A percentile compares a stretch with the other conserved stretches of the same genome.
Evolutionary conservation across 352 stramenopile species (phyloP).

Genomic region (Phytophthora colocasiae): DNA sequence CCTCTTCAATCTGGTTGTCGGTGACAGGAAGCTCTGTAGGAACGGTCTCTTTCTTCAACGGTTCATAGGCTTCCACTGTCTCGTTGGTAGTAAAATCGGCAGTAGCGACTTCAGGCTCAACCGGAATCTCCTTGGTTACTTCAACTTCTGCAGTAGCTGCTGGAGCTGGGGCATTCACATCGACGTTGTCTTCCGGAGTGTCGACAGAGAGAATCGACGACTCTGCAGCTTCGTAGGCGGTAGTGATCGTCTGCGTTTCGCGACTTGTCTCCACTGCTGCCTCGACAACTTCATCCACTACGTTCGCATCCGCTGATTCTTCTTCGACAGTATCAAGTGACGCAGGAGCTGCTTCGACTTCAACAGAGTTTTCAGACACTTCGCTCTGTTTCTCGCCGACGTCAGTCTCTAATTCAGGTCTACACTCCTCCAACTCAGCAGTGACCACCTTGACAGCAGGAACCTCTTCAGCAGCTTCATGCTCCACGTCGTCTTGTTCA

Average conservation of each 20-base stretch:
- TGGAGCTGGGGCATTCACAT: background rate
- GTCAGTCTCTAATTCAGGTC: conserved; percentile 6
- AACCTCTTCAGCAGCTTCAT: conserved; percentile 7
- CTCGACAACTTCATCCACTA: conserved; percentile 6
- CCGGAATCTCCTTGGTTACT: background rate
- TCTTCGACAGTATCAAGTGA: conserved; percentile 6
- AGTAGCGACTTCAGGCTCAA: conserved; percentile 16
- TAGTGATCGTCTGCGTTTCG: conserved; percentile 19
- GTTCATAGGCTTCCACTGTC: conserved; percentile 10
- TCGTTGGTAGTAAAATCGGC: conserved; percentile 36
- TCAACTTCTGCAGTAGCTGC: conserved; percentile 11
- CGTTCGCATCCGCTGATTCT: background rate
- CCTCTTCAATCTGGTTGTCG: conserved; percentile 24
- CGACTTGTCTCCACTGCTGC: conserved; percentile 4
- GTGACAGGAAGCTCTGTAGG: conserved; percentile 1
- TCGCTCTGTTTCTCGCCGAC: conserved; percentile 1
- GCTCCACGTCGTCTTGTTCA: background rate
- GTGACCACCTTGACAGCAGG: background rate
- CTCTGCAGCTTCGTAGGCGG: conserved; percentile 15
- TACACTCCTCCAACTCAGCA: conserved; percentile 8
- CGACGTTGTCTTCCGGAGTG: conserved; percentile 3
- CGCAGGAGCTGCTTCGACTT: background rate
- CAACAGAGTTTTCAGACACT: background rate
- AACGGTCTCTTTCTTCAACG: conserved; percentile 3
- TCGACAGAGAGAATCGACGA: conserved; percentile 10